Base-by-base conservation (phyloP, 768 basidiomycete genomes). In the Terana coerulea region DNA sequence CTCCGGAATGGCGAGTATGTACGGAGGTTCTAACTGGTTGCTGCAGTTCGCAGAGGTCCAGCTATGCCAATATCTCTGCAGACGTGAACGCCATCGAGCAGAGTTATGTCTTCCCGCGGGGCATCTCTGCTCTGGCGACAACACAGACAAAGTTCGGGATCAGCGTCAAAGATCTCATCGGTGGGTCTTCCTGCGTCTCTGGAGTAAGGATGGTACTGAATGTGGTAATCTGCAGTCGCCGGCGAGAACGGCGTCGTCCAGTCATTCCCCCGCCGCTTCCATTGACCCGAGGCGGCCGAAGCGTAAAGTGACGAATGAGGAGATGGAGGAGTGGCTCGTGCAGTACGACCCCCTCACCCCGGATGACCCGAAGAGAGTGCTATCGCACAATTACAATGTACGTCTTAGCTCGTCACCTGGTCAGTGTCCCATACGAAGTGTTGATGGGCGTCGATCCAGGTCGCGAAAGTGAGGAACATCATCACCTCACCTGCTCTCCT, bases 141-240 rank as follows among this genome's bases (percentile, higher is more conserved):
- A 95, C 95, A 0, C 77, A 76, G 15, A 97, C 95, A 0, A 91
- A 88, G 67, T 91, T 85, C 56, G 95, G 95, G 0, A 91, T 98
- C 54, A 80, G 91, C 0, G 77, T 78, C 45, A 93, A 90, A 64
- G 91, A 97, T 61, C 69, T 98, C 24, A 83, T 98, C 43, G 79
- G 95, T 94, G 54, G 17, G 81, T 73, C n/a, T 15, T 5, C 3
- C n/a, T n/a, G n/a, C 26, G 35, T 5, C 14, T 49, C 31, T 12
- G 34, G 24, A 22, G 14, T 31, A 42, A 2, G 34, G 8, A n/a
- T n/a, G n/a, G n/a, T 45, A 30, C n/a, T 46, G 45, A 21, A 40
- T 15, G 5, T 40, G 8, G 39, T 19, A 21, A 5, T n/a, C 12
- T 28, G 14, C 47, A 97, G 95, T 93, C 47, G 88, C 93, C 15